Conservation (phyloP, 108 stramenopile species). For the Conticribra weissflogii region DNA sequence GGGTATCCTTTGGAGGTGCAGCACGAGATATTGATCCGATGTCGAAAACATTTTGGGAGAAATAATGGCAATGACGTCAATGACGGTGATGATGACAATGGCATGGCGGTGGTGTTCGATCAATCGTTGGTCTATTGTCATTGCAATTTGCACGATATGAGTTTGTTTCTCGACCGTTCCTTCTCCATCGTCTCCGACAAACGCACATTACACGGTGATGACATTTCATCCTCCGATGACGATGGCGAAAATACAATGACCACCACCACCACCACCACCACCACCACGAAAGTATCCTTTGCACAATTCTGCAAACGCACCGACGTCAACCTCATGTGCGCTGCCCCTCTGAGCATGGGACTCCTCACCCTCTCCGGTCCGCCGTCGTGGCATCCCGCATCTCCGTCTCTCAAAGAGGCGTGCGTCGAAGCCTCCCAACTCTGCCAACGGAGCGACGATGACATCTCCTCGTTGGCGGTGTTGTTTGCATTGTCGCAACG, state of each 20-base stretch:
- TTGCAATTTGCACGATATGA: constrained; percentile 80
- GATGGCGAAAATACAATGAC: neutral
- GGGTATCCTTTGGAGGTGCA: constrained; percentile 92
- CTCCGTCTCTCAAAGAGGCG: constrained; percentile 59
- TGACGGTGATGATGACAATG: too few species aligned
- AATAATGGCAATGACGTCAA: too few species aligned
- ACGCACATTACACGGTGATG: too few species aligned
- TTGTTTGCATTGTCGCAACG: constrained; percentile 65
- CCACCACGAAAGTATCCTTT: constrained; percentile 41
- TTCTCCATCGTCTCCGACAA: constrained; percentile 13
- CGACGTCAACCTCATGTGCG: constrained; percentile 65
- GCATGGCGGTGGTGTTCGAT: constrained; percentile 83
- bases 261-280: neutral
- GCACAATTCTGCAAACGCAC: constrained; percentile 50
- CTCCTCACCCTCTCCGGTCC: constrained; percentile 70
- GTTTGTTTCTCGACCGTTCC: constrained; percentile 47
- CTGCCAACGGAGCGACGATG: constrained; percentile 48
- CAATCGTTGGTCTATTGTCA: constrained; percentile 87
- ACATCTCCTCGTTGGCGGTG: constrained; percentile 70
- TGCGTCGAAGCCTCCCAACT: constrained; percentile 60
- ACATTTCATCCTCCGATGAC: too few species aligned
- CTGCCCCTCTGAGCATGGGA: constrained; percentile 91
- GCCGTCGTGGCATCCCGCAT: constrained; percentile 86
- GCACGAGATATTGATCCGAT: constrained; percentile 71
- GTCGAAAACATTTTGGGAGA: too few species aligned